A percentile compares a stretch with the other conserved stretches of the same genome.
phyloP scores from a whole-genome alignment of 257 asterid genomes.

The Lithospermum erythrorhizon region DNA sequence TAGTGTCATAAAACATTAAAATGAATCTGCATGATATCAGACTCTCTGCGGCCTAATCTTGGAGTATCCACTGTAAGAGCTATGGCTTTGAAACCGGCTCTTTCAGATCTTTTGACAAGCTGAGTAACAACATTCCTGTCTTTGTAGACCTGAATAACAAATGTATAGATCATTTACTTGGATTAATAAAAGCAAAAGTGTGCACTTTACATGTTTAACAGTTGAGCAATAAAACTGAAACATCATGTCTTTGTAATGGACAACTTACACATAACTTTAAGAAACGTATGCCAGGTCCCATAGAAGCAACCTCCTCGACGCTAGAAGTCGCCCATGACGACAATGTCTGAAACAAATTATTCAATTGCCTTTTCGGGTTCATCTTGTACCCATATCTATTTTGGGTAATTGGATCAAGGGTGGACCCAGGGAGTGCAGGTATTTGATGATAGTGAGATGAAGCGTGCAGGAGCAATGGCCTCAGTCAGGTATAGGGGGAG shows the following conservation, averaged over 20 bases:
- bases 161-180: not conserved
- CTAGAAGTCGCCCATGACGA: slow-evolving; percentile 41
- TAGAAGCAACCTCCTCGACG: slow-evolving; percentile 92
- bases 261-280: slow-evolving; percentile 40
- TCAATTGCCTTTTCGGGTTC: not conserved
- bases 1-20: not conserved
- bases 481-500: too few relatives aligned
- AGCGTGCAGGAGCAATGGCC: too few relatives aligned
- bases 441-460: too few relatives aligned
- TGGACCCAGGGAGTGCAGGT: too few relatives aligned
- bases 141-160: slow-evolving; percentile 56
- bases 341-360: too few relatives aligned
- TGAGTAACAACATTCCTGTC: slow-evolving; percentile 86
- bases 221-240: not conserved
- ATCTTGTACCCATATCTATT: slow-evolving; percentile 12
- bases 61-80: slow-evolving; percentile 96
- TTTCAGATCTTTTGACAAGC: slow-evolving; percentile 85
- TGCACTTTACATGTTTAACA: not conserved
- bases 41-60: slow-evolving; percentile 76
- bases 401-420: slow-evolving; percentile 2
- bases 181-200: not conserved
- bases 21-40: slow-evolving; percentile 74
- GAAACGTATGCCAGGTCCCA: slow-evolving; percentile 43
- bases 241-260: not conserved
- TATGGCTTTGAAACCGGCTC: slow-evolving; percentile 91